phyloP scores from a whole-genome alignment of 805 yeast genomes.

The Candida awuae region DNA sequence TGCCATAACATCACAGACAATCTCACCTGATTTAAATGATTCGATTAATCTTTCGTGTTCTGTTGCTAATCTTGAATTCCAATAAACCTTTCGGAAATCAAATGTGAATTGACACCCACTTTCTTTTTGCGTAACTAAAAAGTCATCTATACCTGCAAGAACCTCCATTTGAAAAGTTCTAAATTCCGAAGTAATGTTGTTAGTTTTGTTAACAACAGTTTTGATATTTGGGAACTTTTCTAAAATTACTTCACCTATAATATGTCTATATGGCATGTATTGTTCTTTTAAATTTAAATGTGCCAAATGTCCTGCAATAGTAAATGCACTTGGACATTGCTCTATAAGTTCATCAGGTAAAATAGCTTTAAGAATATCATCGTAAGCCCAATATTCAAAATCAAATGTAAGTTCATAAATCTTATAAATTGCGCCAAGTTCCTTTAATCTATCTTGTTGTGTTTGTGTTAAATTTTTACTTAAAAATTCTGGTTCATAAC shows the following conservation, averaged over 20 bases:
- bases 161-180: slow-evolving; percentile 93
- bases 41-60: slow-evolving; percentile 81
- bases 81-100: slow-evolving; percentile 89
- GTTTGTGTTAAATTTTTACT: slow-evolving; percentile 36
- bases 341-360: slow-evolving; percentile 62
- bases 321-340: slow-evolving; percentile 84
- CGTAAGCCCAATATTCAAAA: slow-evolving; percentile 83
- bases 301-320: slow-evolving; percentile 92
- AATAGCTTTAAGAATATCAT: slow-evolving; percentile 71
- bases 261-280: slow-evolving; percentile 67
- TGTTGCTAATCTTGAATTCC: slow-evolving; percentile 93
- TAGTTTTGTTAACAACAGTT: slow-evolving; percentile 89
- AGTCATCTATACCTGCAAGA: slow-evolving; percentile 74
- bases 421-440: slow-evolving; percentile 37
- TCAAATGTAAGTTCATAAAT: slow-evolving; percentile 51
- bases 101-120: slow-evolving; percentile 78
- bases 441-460: slow-evolving; percentile 28
- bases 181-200: slow-evolving; percentile 77
- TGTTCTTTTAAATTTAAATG: slow-evolving; percentile 81
- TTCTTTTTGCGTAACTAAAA: slow-evolving; percentile 79
- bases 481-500: slow-evolving; percentile 11
- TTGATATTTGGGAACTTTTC: slow-evolving; percentile 77
- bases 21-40: slow-evolving; percentile 52
- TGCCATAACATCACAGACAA: slow-evolving; percentile 92
- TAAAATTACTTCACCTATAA: slow-evolving; percentile 84